phyloP scores from a whole-genome alignment of 2,329 filamentous ascomycete species.

The Ceratocystiopsis minuta region DNA sequence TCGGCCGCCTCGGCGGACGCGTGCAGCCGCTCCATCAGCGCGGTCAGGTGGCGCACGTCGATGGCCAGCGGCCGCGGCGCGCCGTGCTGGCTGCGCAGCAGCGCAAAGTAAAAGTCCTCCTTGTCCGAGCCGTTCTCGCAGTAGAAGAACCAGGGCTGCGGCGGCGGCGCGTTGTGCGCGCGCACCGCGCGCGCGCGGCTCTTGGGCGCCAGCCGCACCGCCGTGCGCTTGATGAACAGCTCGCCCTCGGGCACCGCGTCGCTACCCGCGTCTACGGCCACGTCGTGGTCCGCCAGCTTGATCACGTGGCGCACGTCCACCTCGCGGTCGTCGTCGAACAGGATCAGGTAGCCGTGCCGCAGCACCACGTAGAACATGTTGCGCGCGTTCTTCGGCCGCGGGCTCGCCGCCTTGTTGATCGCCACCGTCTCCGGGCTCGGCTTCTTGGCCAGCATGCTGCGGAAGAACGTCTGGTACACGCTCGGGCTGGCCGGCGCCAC shows the following conservation, averaged over 20 bases:
- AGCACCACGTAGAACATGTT: constrained; percentile 91
- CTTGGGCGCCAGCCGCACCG: constrained; percentile 61
- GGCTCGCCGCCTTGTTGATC: constrained; percentile 26
- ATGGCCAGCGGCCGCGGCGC: constrained; percentile 58
- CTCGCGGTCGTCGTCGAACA: constrained; percentile 91
- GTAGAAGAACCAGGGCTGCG: constrained; percentile 84
- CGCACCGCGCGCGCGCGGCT: constrained; percentile 21
- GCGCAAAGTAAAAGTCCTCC: constrained; percentile 92
- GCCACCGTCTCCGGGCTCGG: constrained; percentile 23
- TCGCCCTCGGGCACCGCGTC: constrained; percentile 73
- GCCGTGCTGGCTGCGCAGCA: constrained; percentile 65
- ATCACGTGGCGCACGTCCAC: constrained; percentile 93
- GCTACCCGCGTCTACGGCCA: constrained; percentile 64
- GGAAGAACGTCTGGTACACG: constrained; percentile 96
- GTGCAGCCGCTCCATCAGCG: constrained; percentile 76
- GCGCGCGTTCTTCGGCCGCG: constrained; percentile 46
- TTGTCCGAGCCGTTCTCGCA: constrained; percentile 92
- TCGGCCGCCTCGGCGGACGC: constrained; percentile 82
- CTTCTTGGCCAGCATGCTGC: constrained; percentile 75
- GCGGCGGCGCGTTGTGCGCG: constrained; percentile 35
- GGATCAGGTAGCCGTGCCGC: constrained; percentile 89
- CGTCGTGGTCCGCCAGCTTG: constrained; percentile 70
- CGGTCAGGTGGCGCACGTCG: constrained; percentile 71
- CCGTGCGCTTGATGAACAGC: constrained; percentile 88
- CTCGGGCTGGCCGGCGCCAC: constrained; percentile 71